Conservation (phyloP, 805 yeast genomes). For the Saccharomycopsis vini region DNA sequence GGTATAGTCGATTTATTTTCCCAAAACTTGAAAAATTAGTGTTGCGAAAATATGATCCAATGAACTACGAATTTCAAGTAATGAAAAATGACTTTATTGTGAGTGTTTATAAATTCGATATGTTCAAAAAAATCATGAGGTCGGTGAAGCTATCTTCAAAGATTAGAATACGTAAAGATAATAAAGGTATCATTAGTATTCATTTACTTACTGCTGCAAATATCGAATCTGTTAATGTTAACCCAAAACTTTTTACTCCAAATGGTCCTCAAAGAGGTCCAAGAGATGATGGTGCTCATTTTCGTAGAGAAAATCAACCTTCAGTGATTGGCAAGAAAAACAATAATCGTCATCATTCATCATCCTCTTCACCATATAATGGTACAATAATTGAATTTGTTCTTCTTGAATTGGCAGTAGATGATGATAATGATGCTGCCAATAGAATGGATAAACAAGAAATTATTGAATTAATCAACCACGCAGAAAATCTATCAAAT, state of each 20-base stretch:
- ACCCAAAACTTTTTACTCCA: neutral
- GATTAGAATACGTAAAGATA: constrained; percentile 48
- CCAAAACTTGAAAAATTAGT: constrained; percentile 60
- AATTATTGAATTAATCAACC: constrained; percentile 13
- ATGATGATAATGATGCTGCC: constrained; percentile 14
- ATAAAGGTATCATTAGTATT: constrained; percentile 37
- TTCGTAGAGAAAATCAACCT: no score
- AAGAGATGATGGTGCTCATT: no score
- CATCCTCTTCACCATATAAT: no score
- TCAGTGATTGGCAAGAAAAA: neutral
- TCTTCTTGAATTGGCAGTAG: constrained; percentile 14
- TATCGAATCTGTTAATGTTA: constrained; percentile 1
- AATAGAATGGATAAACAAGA: constrained; percentile 9
- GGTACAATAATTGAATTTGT: constrained; percentile 18
- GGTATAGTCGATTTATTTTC: constrained; percentile 54
- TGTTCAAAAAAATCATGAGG: constrained; percentile 39
- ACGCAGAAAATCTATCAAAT: constrained; percentile 8
- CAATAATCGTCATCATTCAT: neutral
- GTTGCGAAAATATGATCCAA: constrained; percentile 26
- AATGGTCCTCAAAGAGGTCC: neutral
- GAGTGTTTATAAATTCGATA: constrained; percentile 41
- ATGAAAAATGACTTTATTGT: constrained; percentile 28
- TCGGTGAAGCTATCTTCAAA: constrained; percentile 43
- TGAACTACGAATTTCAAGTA: constrained; percentile 22
- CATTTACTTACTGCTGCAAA: constrained; percentile 32